Evolutionary conservation across 2,329 filamentous ascomycete genomes (phyloP).

Genomic region (Nothophoma quercina): DNA sequence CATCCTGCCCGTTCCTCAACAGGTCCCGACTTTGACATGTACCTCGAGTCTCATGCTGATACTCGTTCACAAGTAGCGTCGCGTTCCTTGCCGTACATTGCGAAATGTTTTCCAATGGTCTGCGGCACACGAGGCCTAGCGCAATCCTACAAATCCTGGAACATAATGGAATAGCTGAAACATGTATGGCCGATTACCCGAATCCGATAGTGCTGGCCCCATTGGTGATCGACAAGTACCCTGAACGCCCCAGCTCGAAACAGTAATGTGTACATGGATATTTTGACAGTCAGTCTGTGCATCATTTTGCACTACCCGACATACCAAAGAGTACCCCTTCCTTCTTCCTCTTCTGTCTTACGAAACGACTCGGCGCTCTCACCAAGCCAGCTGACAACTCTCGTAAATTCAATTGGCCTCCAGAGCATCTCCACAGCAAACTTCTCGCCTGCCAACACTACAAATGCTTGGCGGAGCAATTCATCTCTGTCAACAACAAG

Average conservation of each 20-base stretch:
- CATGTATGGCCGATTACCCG: conserved; percentile 20
- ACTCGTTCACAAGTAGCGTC: conserved; percentile 7
- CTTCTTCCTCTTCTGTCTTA: conserved; percentile 39
- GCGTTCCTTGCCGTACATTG: conserved; percentile 8
- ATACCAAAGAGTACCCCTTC: conserved; percentile 37
- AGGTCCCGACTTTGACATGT: neutral
- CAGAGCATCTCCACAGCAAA: conserved; percentile 44
- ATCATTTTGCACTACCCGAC: conserved; percentile 24
- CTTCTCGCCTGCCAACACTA: conserved; percentile 42
- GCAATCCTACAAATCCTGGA: conserved; percentile 22
- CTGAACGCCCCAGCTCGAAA: conserved; percentile 14
- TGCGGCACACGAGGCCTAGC: conserved; percentile 10
- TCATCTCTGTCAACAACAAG: conserved; percentile 38
- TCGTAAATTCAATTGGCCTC: conserved; percentile 41
- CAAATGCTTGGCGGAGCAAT: conserved; percentile 43
- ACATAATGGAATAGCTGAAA: conserved; percentile 17
- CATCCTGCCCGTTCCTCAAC: conserved; percentile 4
- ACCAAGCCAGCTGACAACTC: conserved; percentile 38
- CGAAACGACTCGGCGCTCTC: conserved; percentile 38
- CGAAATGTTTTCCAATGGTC: conserved; percentile 8
- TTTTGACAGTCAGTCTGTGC: conserved; percentile 16
- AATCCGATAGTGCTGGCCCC: conserved; percentile 16
- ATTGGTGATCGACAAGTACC: conserved; percentile 17
- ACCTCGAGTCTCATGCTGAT: neutral
- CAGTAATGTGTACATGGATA: conserved; percentile 17